Evolutionary conservation across 2,329 filamentous ascomycete genomes (phyloP).

Genomic region (Alternaria sp.): DNA sequence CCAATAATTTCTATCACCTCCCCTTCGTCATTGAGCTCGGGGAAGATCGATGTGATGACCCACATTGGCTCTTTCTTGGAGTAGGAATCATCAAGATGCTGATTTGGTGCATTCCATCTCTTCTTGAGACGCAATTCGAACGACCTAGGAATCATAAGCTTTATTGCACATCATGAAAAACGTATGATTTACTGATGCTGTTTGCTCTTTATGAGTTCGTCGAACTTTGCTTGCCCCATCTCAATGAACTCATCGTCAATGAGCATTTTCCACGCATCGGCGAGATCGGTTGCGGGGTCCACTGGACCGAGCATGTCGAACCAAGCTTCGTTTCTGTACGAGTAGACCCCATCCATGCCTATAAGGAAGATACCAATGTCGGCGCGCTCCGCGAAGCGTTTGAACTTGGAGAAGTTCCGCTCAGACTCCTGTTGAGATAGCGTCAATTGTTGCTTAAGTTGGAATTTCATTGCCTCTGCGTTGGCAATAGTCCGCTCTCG

Average conservation of each 20-base stretch:
- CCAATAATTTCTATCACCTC: constrained; percentile 46
- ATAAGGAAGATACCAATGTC: constrained; percentile 55
- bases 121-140: constrained; percentile 53
- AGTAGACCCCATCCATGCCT: constrained; percentile 46
- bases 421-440: constrained; percentile 46
- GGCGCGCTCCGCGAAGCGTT: constrained; percentile 51
- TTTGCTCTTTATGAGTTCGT: constrained; percentile 25
- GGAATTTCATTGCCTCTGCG: constrained; percentile 47
- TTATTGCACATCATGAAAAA: not conserved
- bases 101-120: constrained; percentile 42
- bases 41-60: constrained; percentile 44
- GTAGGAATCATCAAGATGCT: constrained; percentile 13
- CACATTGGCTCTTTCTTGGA: constrained; percentile 36
- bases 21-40: constrained; percentile 33
- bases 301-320: constrained; percentile 42
- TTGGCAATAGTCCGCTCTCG: constrained; percentile 48
- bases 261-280: constrained; percentile 29
- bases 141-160: constrained; percentile 17
- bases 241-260: constrained; percentile 28
- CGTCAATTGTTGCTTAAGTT: constrained; percentile 43
- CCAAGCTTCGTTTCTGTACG: constrained; percentile 55
- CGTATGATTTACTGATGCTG: constrained; percentile 26
- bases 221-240: constrained; percentile 28
- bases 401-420: constrained; percentile 46
- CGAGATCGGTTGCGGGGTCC: constrained; percentile 25